phyloP scores from a whole-genome alignment of 1,284 basidiomycete species.

The Ganoderma lucidum region DNA sequence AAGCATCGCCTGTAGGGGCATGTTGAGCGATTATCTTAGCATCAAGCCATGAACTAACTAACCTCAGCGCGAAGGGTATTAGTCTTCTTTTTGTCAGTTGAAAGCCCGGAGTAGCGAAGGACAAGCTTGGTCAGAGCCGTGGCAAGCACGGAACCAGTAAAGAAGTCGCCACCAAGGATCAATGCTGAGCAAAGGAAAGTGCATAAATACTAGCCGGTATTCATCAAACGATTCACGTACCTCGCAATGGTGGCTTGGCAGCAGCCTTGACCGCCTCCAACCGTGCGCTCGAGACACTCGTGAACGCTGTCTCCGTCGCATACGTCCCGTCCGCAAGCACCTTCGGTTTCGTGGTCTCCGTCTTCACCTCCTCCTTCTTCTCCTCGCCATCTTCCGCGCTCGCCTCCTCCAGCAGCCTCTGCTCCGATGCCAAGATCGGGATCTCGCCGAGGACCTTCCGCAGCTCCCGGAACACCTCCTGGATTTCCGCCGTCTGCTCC shows the following conservation, averaged over 20 bases:
- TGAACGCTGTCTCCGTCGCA: conserved; percentile 95
- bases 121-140: conserved; percentile 94
- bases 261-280: conserved; percentile 87
- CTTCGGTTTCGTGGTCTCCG: conserved; percentile 58
- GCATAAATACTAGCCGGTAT: neutral
- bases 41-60: conserved; percentile 18
- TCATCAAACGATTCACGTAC: conserved; percentile 46
- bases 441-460: conserved; percentile 94
- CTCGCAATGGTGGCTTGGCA: conserved; percentile 89
- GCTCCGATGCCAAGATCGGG: conserved; percentile 93
- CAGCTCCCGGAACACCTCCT: conserved; percentile 81
- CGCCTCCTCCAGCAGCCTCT: conserved; percentile 82
- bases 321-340: conserved; percentile 98
- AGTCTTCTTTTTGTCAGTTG: conserved; percentile 62
- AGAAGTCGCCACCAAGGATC: conserved; percentile 96
- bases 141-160: conserved; percentile 92
- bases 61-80: conserved; percentile 91
- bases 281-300: conserved; percentile 69
- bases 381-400: conserved; percentile 47
- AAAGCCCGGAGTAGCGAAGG: conserved; percentile 78
- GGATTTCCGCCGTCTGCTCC: conserved; percentile 71
- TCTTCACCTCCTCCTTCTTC: conserved; percentile 53
- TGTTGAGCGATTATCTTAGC: conserved; percentile 7
- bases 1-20: conserved; percentile 79
- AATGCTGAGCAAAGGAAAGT: conserved; percentile 59